Evolutionary conservation across 371 early-diverging fungal genomes (phyloP).

Genomic region (Lichtheimia hyalospora): DNA sequence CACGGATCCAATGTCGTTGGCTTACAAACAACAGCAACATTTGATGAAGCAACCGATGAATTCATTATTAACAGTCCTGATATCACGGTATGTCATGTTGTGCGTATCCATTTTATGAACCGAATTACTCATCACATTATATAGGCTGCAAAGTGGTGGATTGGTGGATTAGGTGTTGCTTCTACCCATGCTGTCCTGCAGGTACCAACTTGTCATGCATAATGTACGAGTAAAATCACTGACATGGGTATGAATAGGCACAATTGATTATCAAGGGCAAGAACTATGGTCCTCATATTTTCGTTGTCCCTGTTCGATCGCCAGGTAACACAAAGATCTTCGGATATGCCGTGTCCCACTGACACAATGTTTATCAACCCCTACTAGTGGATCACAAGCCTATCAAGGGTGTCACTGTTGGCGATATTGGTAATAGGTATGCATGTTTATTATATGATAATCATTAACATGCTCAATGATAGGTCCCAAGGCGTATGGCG

Average conservation of each 20-base stretch:
- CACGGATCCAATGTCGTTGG: constrained; percentile 81
- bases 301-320: constrained; percentile 84
- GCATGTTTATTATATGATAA: too few species aligned
- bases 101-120: not conserved
- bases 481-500: constrained; percentile 79
- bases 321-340: constrained; percentile 26
- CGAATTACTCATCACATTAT: constrained; percentile 9
- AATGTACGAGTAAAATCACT: too few species aligned
- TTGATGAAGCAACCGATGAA: constrained; percentile 71
- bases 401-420: constrained; percentile 78
- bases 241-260: constrained; percentile 43
- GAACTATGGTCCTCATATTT: constrained; percentile 78
- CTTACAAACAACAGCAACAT: constrained; percentile 85
- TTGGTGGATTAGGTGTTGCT: constrained; percentile 70
- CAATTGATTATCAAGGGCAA: constrained; percentile 76
- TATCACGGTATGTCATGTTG: constrained; percentile 45
- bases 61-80: constrained; percentile 82
- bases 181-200: constrained; percentile 83
- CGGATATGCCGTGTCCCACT: not conserved
- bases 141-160: constrained; percentile 87
- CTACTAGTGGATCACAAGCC: constrained; percentile 61
- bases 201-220: constrained; percentile 8
- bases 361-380: not conserved
- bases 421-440: constrained; percentile 59
- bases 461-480: too few species aligned